A percentile compares a stretch with the other conserved stretches of the same genome.
Conservation (phyloP, 2,329 filamentous ascomycete species). For the Neocucurbitaria cava region DNA sequence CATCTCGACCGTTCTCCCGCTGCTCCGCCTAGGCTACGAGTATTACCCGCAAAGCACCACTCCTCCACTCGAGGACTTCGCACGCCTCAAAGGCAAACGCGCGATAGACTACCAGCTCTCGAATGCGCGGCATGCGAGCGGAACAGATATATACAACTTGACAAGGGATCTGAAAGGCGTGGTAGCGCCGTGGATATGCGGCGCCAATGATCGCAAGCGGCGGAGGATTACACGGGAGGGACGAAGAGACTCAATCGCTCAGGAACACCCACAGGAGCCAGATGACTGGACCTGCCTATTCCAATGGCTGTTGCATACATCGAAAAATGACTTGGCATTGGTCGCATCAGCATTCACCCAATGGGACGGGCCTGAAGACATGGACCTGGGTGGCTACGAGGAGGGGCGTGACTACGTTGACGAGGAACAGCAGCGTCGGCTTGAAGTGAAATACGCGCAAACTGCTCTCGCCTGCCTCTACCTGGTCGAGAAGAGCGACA, state of each 20-base stretch:
- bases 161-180: slow-evolving; percentile 72
- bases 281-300: slow-evolving; percentile 73
- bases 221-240: slow-evolving; percentile 51
- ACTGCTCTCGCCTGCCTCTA: slow-evolving; percentile 73
- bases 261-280: slow-evolving; percentile 28
- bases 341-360: slow-evolving; percentile 69
- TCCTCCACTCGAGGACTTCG: slow-evolving; percentile 69
- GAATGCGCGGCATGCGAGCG: slow-evolving; percentile 23
- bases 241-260: slow-evolving; percentile 45
- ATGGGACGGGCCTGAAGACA: slow-evolving; percentile 76
- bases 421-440: slow-evolving; percentile 65
- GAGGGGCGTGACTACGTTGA: slow-evolving; percentile 62
- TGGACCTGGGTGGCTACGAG: slow-evolving; percentile 69
- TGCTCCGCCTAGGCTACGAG: slow-evolving; percentile 72
- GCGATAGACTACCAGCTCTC: slow-evolving; percentile 68
- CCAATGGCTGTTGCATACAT: slow-evolving; percentile 69
- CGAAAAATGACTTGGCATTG: slow-evolving; percentile 66
- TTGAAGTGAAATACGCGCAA: slow-evolving; percentile 71
- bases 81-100: slow-evolving; percentile 63
- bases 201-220: slow-evolving; percentile 65
- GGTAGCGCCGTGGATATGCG: slow-evolving; percentile 77
- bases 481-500: slow-evolving; percentile 65
- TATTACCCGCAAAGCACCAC: slow-evolving; percentile 66
- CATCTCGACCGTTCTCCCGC: slow-evolving; percentile 71
- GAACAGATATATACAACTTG: slow-evolving; percentile 45